These are phyloP conservation scores for Mitragyna speciosa DNA, from an alignment of 257 asterid species.

Conservation along the genomic window DNA sequence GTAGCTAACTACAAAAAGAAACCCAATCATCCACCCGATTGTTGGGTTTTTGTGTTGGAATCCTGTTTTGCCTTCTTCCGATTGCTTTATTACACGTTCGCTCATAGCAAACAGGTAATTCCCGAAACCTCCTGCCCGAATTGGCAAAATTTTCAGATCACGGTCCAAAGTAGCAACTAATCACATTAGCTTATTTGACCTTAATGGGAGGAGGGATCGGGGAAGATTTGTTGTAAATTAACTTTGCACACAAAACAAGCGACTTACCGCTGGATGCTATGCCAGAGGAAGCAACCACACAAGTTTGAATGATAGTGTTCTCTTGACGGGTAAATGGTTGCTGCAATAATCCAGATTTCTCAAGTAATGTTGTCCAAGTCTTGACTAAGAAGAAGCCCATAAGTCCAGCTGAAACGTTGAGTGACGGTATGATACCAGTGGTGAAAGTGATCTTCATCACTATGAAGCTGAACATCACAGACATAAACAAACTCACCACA, in stretches of 20 bases:
- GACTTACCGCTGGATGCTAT: constrained; percentile 60
- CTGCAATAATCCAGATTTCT: constrained; percentile 41
- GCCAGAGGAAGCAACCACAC: constrained; percentile 77
- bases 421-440: constrained; percentile 68
- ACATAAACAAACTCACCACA: constrained; percentile 51
- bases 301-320: constrained; percentile 73
- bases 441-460: constrained; percentile 67
- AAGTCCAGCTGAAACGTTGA: constrained; percentile 68
- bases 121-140: constrained; percentile 63
- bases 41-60: constrained; percentile 42
- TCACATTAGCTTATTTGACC: too few relatives aligned
- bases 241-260: too few relatives aligned
- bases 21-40: constrained; percentile 63
- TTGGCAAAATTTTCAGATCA: background rate
- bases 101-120: constrained; percentile 70
- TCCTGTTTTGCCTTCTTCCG: constrained; percentile 34
- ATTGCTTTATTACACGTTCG: constrained; percentile 38
- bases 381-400: constrained; percentile 67
- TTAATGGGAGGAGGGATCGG: too few relatives aligned
- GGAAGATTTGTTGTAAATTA: too few relatives aligned
- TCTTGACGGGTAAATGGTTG: constrained; percentile 76
- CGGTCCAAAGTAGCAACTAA: background rate
- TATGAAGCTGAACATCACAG: constrained; percentile 49
- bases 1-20: constrained; percentile 65
- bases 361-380: constrained; percentile 51